Percentiles rank a stretch among this genome's conserved stretches.
These are phyloP conservation scores for Lophiostoma macrostomum DNA, from an alignment of 495 filamentous ascomycete species.

Conservation along the genomic window DNA sequence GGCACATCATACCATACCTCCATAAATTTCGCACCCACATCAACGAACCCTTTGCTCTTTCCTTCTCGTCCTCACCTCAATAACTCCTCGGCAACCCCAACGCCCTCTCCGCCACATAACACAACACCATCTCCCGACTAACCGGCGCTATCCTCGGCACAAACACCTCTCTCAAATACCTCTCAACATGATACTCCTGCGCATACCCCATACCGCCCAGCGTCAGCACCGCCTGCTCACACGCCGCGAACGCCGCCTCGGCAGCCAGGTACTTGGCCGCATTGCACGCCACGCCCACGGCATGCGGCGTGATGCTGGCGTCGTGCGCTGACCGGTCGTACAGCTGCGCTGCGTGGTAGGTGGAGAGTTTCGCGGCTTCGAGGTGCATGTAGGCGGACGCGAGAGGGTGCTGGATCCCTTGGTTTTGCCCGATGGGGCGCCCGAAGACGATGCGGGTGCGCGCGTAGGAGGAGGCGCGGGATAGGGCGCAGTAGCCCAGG, in stretches of 20 bases:
- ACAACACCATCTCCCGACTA: constrained; percentile 77
- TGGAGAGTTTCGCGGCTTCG: constrained; percentile 73
- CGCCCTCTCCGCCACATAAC: constrained; percentile 73
- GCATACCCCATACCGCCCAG: constrained; percentile 79
- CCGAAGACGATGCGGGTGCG: constrained; percentile 67
- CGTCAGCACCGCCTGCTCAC: constrained; percentile 62
- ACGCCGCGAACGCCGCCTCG: constrained; percentile 72
- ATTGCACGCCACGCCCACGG: constrained; percentile 71
- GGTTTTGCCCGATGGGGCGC: constrained; percentile 69
- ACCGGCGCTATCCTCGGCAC: constrained; percentile 75
- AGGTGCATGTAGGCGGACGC: constrained; percentile 74
- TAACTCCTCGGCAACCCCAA: constrained; percentile 58
- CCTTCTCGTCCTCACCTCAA: no score
- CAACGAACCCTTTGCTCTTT: no score
- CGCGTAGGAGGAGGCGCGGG: constrained; percentile 63
- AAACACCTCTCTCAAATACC: constrained; percentile 70
- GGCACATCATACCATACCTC: no score
- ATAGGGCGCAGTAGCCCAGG: constrained; percentile 69
- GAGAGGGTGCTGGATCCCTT: constrained; percentile 71
- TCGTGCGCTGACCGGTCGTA: constrained; percentile 63
- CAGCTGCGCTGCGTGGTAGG: constrained; percentile 71
- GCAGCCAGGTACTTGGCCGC: constrained; percentile 76
- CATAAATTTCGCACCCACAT: no score
- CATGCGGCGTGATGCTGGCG: constrained; percentile 50
- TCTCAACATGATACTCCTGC: constrained; percentile 74